Percentiles rank a stretch among this genome's conserved stretches.
Conservation (phyloP, 2,329 filamentous ascomycete species). For the Fusarium bactridioides region DNA sequence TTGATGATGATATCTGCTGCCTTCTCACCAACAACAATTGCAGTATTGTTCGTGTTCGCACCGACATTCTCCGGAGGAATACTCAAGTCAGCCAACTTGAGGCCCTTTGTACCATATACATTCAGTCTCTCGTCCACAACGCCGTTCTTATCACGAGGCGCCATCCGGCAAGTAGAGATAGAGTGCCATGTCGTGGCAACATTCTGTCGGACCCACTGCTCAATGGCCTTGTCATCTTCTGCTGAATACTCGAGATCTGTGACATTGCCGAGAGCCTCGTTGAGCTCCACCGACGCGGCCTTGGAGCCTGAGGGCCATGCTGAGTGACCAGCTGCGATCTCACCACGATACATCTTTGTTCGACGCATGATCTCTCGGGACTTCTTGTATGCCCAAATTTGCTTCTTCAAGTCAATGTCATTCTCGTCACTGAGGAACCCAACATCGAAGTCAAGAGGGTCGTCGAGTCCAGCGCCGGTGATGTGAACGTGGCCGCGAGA, state of each 20-base stretch:
- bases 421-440: slow-evolving; percentile 64
- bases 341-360: slow-evolving; percentile 61
- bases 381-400: slow-evolving; percentile 72
- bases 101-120: slow-evolving; percentile 52
- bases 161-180: slow-evolving; percentile 57
- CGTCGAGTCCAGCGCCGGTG: slow-evolving; percentile 50
- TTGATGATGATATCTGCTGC: slow-evolving; percentile 52
- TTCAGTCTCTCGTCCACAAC: slow-evolving; percentile 49
- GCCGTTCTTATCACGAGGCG: slow-evolving; percentile 49
- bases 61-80: slow-evolving; percentile 51
- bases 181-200: slow-evolving; percentile 57
- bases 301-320: slow-evolving; percentile 52
- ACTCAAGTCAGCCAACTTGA: slow-evolving; percentile 54
- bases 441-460: slow-evolving; percentile 62
- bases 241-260: slow-evolving; percentile 56
- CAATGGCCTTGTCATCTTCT: slow-evolving; percentile 60
- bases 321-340: slow-evolving; percentile 54
- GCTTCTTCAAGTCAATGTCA: slow-evolving; percentile 68
- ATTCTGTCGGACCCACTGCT: slow-evolving; percentile 52
- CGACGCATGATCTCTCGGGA: slow-evolving; percentile 68
- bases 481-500: slow-evolving; percentile 71
- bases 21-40: slow-evolving; percentile 58
- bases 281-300: slow-evolving; percentile 55
- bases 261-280: slow-evolving; percentile 47
- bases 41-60: slow-evolving; percentile 59